Percentiles rank a stretch among this genome's conserved stretches.
phyloP scores from a whole-genome alignment of 345 rosid species.

The Acer campestre region DNA sequence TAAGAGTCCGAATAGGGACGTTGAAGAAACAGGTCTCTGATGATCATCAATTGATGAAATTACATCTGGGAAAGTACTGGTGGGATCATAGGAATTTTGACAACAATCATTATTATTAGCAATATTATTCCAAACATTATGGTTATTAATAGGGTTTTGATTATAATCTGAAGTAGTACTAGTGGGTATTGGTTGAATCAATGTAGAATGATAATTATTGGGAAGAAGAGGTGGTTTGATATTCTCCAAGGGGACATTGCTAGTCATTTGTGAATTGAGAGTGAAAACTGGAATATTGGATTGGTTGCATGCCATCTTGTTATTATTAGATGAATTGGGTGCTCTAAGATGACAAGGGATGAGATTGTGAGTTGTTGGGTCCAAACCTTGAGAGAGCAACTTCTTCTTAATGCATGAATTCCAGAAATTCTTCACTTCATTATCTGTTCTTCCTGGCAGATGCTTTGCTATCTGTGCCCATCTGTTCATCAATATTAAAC shows the following conservation, averaged over 20 bases:
- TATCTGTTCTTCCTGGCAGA: conserved; percentile 76
- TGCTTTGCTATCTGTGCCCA: conserved; percentile 71
- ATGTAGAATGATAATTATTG: conserved; percentile 3
- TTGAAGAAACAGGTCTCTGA: conserved; percentile 18
- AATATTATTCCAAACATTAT: conserved; percentile 14
- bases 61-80: conserved; percentile 10
- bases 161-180: background rate
- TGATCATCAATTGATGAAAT: conserved; percentile 19
- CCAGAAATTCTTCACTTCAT: conserved; percentile 82
- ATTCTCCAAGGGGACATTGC: conserved; percentile 11
- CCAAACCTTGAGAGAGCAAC: conserved; percentile 54
- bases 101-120: background rate
- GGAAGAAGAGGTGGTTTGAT: conserved; percentile 19
- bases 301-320: conserved; percentile 21
- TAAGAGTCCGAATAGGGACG: conserved; percentile 22
- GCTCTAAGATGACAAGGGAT: conserved; percentile 35
- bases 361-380: conserved; percentile 50
- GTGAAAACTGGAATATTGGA: conserved; percentile 23
- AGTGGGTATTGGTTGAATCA: conserved; percentile 15
- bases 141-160: conserved; percentile 17
- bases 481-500: conserved; percentile 21
- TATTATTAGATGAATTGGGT: background rate
- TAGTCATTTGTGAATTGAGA: conserved; percentile 10
- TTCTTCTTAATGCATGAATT: conserved; percentile 77
- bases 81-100: conserved; percentile 26